Conservation (phyloP, 305 asterid genomes). For the Fraxinus floribunda region DNA sequence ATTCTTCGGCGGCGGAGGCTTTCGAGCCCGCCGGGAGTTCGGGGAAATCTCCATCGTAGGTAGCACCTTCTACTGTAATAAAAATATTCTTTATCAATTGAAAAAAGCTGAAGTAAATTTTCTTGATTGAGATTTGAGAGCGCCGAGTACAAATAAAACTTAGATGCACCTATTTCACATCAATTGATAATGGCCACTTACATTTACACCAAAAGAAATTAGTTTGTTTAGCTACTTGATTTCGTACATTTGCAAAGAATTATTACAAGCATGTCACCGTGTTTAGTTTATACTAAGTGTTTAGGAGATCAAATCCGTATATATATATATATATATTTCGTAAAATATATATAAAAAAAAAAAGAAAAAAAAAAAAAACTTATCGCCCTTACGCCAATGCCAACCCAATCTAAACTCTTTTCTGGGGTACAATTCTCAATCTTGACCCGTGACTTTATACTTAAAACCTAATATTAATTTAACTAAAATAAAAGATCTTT, state of each 20-base stretch:
- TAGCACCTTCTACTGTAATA: not conserved
- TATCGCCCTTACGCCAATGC: too few relatives aligned
- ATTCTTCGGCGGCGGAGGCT: constrained; percentile 57
- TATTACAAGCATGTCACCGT: too few relatives aligned
- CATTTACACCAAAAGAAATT: not conserved
- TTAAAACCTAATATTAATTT: too few relatives aligned
- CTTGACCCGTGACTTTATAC: too few relatives aligned
- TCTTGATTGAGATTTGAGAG: not conserved
- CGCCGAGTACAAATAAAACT: not conserved
- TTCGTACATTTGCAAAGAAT: not conserved
- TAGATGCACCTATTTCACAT: not conserved
- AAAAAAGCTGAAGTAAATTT: not conserved
- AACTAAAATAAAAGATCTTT: too few relatives aligned
- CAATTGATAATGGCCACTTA: not conserved
- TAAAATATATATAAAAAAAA: too few relatives aligned
- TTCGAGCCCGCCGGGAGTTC: constrained; percentile 59
- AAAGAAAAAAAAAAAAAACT: too few relatives aligned
- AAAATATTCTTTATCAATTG: not conserved
- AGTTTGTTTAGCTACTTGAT: not conserved
- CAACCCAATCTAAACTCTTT: too few relatives aligned
- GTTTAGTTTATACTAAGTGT: too few relatives aligned
- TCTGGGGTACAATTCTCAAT: too few relatives aligned
- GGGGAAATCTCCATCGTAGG: constrained; percentile 67
- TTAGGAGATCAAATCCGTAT: too few relatives aligned
- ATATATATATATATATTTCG: too few relatives aligned